Percentiles rank a stretch among this genome's conserved stretches.
Conservation (phyloP, 768 basidiomycete genomes). For the Boletus sp. region DNA sequence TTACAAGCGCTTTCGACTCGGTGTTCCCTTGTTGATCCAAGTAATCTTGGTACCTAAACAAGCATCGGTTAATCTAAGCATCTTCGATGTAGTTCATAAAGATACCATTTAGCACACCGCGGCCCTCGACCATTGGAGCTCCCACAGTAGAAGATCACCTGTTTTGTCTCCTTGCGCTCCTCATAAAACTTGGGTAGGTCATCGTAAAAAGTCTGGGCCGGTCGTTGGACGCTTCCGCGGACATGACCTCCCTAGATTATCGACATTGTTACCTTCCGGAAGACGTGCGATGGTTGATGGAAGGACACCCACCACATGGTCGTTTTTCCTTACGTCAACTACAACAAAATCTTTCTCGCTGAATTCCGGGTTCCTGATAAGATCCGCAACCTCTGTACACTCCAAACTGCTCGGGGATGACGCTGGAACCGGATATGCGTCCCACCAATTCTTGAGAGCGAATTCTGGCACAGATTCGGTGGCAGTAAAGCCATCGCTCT, state of each 20-base stretch:
- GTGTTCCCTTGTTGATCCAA: slow-evolving; percentile 33
- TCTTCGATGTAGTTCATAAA: neutral
- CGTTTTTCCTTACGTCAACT: slow-evolving; percentile 50
- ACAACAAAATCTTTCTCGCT: slow-evolving; percentile 36
- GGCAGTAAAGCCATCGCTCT: slow-evolving; percentile 19
- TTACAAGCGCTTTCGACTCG: slow-evolving; percentile 39
- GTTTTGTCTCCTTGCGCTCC: slow-evolving; percentile 36
- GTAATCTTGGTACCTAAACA: slow-evolving; percentile 50
- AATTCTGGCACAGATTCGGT: neutral
- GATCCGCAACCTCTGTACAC: slow-evolving; percentile 38
- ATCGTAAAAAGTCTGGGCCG: slow-evolving; percentile 52
- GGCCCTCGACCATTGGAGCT: slow-evolving; percentile 53
- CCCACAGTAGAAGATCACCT: slow-evolving; percentile 55
- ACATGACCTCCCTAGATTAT: slow-evolving; percentile 50
- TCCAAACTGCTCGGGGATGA: slow-evolving; percentile 33
- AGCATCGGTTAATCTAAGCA: neutral
- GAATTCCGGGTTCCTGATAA: slow-evolving; percentile 20
- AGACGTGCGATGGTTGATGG: neutral
- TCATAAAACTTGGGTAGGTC: slow-evolving; percentile 42
- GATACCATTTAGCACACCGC: slow-evolving; percentile 55
- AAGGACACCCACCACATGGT: slow-evolving; percentile 39
- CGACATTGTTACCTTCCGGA: neutral
- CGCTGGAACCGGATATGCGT: slow-evolving; percentile 45
- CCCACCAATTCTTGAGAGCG: slow-evolving; percentile 49
- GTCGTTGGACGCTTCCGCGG: slow-evolving; percentile 46